phyloP scores from a whole-genome alignment of 352 stramenopile genomes.

The Globisporangium camurandrum region DNA sequence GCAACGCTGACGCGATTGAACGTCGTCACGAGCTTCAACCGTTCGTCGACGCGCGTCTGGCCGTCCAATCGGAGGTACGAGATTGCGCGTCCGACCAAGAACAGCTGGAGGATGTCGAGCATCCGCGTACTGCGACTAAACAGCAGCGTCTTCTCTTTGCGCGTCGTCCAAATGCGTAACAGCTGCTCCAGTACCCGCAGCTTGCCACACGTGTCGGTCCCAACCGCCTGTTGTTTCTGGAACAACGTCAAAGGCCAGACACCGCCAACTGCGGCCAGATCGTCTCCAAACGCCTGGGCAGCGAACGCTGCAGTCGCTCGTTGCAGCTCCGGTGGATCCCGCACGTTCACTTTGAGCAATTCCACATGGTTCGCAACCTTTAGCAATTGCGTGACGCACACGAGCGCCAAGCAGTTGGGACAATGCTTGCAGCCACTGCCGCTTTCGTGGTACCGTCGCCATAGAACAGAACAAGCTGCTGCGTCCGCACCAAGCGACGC shows the following conservation, averaged over 20 bases:
- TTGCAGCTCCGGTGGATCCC: conserved; percentile 41
- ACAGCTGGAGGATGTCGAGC: conserved; percentile 76
- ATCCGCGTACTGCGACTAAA: conserved; percentile 78
- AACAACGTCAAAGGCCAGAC: conserved; percentile 52
- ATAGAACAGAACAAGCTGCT: conserved; percentile 48
- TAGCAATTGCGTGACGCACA: conserved; percentile 64
- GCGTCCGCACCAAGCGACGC: conserved; percentile 6
- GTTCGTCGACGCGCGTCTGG: conserved; percentile 67
- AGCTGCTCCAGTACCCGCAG: conserved; percentile 76
- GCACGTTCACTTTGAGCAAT: conserved; percentile 65
- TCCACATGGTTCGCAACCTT: conserved; percentile 81
- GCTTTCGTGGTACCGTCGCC: conserved; percentile 51
- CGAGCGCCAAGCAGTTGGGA: conserved; percentile 66
- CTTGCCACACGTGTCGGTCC: conserved; percentile 70
- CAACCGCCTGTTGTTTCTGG: conserved; percentile 45
- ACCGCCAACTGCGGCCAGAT: conserved; percentile 45
- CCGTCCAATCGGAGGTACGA: conserved; percentile 61
- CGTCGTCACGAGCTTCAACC: conserved; percentile 59
- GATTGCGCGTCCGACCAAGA: conserved; percentile 57
- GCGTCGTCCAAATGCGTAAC: conserved; percentile 52
- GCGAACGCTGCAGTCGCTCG: conserved; percentile 50
- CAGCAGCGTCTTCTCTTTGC: conserved; percentile 56
- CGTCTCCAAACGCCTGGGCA: conserved; percentile 39
- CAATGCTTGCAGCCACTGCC: conserved; percentile 44
- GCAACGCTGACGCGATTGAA: conserved; percentile 71